Evolutionary conservation across 805 yeast genomes (phyloP), one percentile per base, ranked within the genome.

Genomic region (Starmerella khaoyaiensis): DNA sequence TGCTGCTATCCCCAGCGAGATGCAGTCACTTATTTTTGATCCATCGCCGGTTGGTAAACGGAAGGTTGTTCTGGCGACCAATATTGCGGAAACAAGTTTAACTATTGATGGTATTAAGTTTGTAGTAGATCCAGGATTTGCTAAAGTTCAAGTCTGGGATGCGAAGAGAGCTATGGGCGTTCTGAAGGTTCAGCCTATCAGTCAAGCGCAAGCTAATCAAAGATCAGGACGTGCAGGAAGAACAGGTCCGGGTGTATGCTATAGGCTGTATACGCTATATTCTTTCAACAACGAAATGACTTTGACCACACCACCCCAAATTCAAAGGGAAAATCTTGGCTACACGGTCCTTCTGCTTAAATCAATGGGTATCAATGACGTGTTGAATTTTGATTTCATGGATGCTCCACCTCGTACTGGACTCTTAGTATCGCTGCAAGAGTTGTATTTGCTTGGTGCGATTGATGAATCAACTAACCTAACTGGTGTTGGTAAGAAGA

Each of bases 161-260:
- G 83, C 96, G 1, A 60, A 78, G 17, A 75, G 83, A 5, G 86
- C 96, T 12, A 86, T 87, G 74, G 93, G 84, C 42, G 76, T 86
- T 23, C 65, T 90, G 42, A 72, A 78, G 32, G 84, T 90, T 4
- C 72, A 77, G 12, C 93, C 95, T 0, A 83, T 93, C 45, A 86
- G 97, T 0, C 76, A 76, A 52, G 98, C 98, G 0, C 84, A 94
- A 29, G 96, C 95, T 0, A 86, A 83, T 51, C 98, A 90, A 60
- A 67, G 98, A 52, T 86, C 95, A 1, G 98, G 98, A 55, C 74
- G 98, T 64, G 98, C 97, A 5, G 98, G 98, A 28, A 76, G 98
- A 64, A 84, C 93, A 6, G 86, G 94, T 1, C 95, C 97, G 0
- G 98, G 98, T 14, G 81, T 82, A 54, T 90, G 97, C 59, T 90